Percentiles rank a stretch among this genome's conserved stretches.
Evolutionary conservation across 139 green algal genomes (phyloP).

Genomic region (Pleodorina starrii): DNA sequence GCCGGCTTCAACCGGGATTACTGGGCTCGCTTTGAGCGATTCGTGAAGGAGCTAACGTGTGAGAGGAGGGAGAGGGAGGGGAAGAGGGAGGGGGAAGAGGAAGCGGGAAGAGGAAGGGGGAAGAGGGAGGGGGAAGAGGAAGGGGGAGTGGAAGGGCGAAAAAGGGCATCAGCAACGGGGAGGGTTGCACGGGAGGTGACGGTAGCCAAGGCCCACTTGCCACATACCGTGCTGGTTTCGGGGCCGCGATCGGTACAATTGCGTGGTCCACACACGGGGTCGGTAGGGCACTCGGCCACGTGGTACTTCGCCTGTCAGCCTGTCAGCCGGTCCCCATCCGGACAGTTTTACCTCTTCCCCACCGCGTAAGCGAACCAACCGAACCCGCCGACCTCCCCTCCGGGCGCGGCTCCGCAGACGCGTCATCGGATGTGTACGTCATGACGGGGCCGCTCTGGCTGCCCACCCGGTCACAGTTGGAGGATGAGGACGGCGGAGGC

Average conservation of each 20-base stretch:
- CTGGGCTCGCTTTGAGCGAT: constrained; percentile 96
- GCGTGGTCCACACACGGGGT: too few species aligned
- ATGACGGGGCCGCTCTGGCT: constrained; percentile 90
- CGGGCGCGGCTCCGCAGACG: constrained; percentile 26
- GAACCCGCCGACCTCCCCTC: too few species aligned
- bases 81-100: neutral
- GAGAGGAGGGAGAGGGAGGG: neutral
- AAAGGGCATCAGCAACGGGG: neutral
- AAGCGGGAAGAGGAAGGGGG: neutral
- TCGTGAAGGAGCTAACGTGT: constrained; percentile 76
- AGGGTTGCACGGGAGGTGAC: too few species aligned
- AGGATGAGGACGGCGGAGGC: neutral
- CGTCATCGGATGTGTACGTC: constrained; percentile 81
- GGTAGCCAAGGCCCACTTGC: too few species aligned
- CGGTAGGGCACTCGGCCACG: too few species aligned
- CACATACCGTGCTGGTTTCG: too few species aligned
- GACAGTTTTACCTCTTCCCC: too few species aligned
- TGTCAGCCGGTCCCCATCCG: too few species aligned
- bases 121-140: neutral
- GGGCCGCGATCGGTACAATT: too few species aligned
- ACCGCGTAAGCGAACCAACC: too few species aligned
- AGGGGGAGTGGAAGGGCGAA: neutral
- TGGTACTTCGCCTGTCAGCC: too few species aligned
- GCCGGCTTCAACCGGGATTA: constrained; percentile 96
- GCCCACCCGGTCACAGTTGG: constrained; percentile 49